Evolutionary conservation across 2,329 filamentous ascomycete genomes (phyloP), one percentile per base, ranked within the genome.

Genomic region (Arthrobotrys sphaeroides): DNA sequence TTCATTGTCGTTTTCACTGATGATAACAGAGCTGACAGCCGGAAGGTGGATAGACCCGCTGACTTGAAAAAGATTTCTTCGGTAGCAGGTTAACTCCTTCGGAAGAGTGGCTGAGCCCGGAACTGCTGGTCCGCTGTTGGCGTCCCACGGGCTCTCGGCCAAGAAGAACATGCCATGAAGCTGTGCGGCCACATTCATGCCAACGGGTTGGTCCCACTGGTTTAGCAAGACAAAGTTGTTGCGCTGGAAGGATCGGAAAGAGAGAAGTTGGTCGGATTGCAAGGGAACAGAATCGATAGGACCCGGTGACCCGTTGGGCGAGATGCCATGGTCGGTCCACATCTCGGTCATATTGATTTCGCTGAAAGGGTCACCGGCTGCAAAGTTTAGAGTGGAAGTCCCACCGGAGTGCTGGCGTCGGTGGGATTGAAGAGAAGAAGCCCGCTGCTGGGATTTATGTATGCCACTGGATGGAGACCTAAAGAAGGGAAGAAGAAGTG

Each of bases 1-100:
- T 47, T 91, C 90, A 81, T 96, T 92, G 47, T 93, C 93, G 64
- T 91, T 88, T 73, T 97, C 93, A 16, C 90, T 92, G 82, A 96
- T 86, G 66, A 97, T 88, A 60, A 91, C 95, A 66, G 94, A 85
- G 77, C 93, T 87, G 26, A 89, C 90, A 77, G 92, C 86, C 1
- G 94, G 93, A 12, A 94, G 87, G 42, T 93, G 93, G 70, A 97
- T 88, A 3, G 90, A 93, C 70, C 94, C 94, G 76, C 93, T 96
- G 80, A 97, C 96, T 82, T 97, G 94, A 83, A 98, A 98, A 55
- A 98, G 85, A 81, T 98, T 98, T 53, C 94, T 89, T 78, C 94
- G 91, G 83, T 98, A 98, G 86, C 94, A 98, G 2, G 94, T 98
- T 82, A 98, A 83, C 83, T 98, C 94, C 81, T 91, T 90, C 57